These are phyloP conservation scores for Malus fusca DNA, from an alignment of 306 rosid genomes.

Conservation along the genomic window DNA sequence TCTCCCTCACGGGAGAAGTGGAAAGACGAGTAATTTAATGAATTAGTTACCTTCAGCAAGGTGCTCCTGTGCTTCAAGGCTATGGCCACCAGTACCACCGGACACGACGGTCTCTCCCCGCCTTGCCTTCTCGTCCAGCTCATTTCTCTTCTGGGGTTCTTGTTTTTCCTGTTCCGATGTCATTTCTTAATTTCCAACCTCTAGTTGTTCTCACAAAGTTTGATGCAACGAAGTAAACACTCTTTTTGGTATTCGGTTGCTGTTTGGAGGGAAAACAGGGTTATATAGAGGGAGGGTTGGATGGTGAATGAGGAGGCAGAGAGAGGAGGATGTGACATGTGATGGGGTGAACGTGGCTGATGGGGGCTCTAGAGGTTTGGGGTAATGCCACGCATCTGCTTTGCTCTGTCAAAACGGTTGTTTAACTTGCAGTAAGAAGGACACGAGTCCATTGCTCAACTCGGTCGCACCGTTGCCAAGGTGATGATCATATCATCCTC, in stretches of 20 bases:
- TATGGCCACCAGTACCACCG: slow-evolving; percentile 80
- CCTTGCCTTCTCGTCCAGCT: slow-evolving; percentile 55
- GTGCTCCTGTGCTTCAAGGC: slow-evolving; percentile 66
- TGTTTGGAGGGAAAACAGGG: background rate
- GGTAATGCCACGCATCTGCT: background rate
- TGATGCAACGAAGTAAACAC: too few species aligned
- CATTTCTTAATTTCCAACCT: background rate
- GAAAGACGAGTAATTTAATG: background rate
- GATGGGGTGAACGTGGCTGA: slow-evolving; percentile 8
- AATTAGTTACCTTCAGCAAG: slow-evolving; percentile 64
- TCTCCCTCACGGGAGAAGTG: too few species aligned
- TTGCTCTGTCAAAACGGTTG: background rate
- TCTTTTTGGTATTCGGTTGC: background rate
- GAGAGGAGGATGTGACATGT: slow-evolving; percentile 7
- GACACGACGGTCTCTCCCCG: slow-evolving; percentile 70
- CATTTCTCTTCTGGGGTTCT: slow-evolving; percentile 15
- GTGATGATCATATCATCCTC: background rate
- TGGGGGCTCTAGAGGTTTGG: background rate
- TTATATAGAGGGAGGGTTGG: background rate
- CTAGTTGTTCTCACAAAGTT: background rate
- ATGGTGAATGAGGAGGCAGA: background rate
- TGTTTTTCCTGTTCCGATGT: slow-evolving; percentile 17
- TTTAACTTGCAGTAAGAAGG: background rate
- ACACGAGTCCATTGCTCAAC: slow-evolving; percentile 2
- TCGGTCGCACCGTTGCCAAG: background rate